phyloP scores from a whole-genome alignment of 108 stramenopile species.

The Schizochytrium sp. region DNA sequence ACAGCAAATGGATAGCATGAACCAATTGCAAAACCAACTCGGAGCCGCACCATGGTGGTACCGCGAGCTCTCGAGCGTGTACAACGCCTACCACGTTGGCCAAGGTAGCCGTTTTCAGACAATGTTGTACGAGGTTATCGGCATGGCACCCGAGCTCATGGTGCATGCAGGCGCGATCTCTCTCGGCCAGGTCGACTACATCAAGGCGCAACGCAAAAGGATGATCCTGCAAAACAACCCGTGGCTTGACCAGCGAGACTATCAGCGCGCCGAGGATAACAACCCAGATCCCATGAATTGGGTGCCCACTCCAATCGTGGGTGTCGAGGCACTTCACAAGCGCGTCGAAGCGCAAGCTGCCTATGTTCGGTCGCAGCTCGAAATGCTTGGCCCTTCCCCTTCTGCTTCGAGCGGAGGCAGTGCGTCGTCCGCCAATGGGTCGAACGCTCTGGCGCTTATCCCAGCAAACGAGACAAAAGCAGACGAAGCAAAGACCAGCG shows the following conservation, averaged over 20 bases:
- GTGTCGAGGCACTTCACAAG: neutral
- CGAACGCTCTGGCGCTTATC: neutral
- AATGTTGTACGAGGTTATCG: constrained; percentile 1
- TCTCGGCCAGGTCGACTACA: neutral
- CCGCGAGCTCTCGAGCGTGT: neutral
- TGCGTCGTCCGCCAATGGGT: too few species aligned
- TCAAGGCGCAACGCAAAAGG: neutral
- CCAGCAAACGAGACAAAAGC: neutral
- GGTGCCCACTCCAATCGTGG: neutral
- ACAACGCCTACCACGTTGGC: neutral
- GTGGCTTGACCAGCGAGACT: constrained; percentile 12
- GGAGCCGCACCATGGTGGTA: constrained; percentile 1
- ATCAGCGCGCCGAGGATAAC: constrained; percentile 1
- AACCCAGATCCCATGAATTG: constrained; percentile 14
- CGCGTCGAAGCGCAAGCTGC: neutral
- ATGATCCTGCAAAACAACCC: neutral
- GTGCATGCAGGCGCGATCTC: neutral
- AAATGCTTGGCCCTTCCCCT: neutral
- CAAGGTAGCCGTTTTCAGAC: neutral
- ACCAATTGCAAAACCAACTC: neutral
- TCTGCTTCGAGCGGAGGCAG: neutral
- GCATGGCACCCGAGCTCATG: constrained; percentile 4
- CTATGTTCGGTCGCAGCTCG: constrained; percentile 6
- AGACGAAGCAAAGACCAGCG: neutral
- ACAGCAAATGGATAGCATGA: neutral